Conservation (phyloP, 2,329 filamentous ascomycete species). For the Hymenoscyphus fraxineus region DNA sequence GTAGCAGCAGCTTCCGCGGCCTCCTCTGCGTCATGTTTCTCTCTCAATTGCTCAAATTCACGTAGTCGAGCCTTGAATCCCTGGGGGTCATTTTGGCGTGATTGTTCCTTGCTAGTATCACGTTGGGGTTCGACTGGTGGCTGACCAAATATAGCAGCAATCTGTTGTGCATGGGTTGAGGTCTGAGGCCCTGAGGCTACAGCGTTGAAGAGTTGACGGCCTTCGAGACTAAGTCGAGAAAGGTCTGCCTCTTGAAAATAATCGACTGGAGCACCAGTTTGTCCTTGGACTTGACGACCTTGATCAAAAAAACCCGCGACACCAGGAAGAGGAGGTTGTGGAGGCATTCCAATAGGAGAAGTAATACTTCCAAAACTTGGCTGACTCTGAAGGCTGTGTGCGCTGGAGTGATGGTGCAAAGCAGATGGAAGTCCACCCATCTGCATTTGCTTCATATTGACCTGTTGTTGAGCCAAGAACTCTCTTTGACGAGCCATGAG, state of each 20-base stretch:
- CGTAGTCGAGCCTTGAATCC: constrained; percentile 64
- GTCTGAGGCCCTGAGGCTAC: constrained; percentile 22
- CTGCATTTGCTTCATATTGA: constrained; percentile 69
- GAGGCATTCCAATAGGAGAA: constrained; percentile 65
- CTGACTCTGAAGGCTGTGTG: constrained; percentile 93
- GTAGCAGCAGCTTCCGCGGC: constrained; percentile 34
- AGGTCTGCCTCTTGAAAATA: constrained; percentile 70
- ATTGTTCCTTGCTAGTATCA: constrained; percentile 55
- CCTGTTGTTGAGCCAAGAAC: constrained; percentile 82
- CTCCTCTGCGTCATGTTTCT: constrained; percentile 62
- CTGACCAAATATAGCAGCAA: constrained; percentile 31
- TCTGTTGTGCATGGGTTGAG: constrained; percentile 30
- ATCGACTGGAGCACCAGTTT: constrained; percentile 42
- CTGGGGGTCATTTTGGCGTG: constrained; percentile 57
- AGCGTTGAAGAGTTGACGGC: constrained; percentile 19
- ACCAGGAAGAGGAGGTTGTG: constrained; percentile 46
- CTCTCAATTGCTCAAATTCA: constrained; percentile 76
- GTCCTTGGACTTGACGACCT: constrained; percentile 41
- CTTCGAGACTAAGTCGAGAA: constrained; percentile 58
- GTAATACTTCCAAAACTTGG: constrained; percentile 94
- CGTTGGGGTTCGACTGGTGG: constrained; percentile 36
- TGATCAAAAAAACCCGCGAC: constrained; percentile 68
- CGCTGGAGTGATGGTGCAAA: constrained; percentile 90
- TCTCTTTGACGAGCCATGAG: constrained; percentile 95
- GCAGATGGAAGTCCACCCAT: constrained; percentile 48